Base-by-base conservation (phyloP, 83 land plant species). In the Thuja plicata region DNA sequence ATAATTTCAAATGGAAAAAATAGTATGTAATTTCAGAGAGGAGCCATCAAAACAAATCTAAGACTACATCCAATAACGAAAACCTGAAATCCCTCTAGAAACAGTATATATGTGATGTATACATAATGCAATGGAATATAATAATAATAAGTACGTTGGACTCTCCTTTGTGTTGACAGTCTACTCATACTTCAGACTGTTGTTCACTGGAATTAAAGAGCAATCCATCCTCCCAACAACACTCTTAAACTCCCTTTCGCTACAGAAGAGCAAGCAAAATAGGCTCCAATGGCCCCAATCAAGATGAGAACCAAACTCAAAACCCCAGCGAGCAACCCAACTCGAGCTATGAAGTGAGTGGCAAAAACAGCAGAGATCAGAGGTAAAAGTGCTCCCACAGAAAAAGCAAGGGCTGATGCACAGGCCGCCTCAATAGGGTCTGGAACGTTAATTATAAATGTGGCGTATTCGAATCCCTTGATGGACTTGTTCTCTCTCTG, bases 231-330 rank as follows among this genome's bases (percentile, higher is more conserved):
- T 17, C 48, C 83, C 4, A 80, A 16, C 78, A 92, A 24, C 27
- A 94, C 93, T 88, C 92, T 78, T 34, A 74, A 1, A 17, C 87
- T 54, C 37, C 11, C 90, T 85, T 34, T 54, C 19, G 16, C 4
- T 0, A 54, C 16, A 15, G 57, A 54, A 54, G 57, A 54, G 19
- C 57, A 54, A 84, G 13, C 93, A 91, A 1, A 87, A 54, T 82
- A 74, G 0, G 94, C 95, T 13, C 93, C 95, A 1, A 88, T 38
- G 7, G 85, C 89, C 8, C 95, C 94, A 86, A 94, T 90, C 27
- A 60, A 89, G 0, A 79, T 88, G 62, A 92, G 82, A 0, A 88
- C 92, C 66, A 93, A 16, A 88, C 89, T 94, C 0, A 85, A 88
- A 10, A 60, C 89, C 0, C 54, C 91, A 8, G 71, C 48, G 38